phyloP scores from a whole-genome alignment of 2,329 filamentous ascomycete species.

The Gnomoniopsis sp. region DNA sequence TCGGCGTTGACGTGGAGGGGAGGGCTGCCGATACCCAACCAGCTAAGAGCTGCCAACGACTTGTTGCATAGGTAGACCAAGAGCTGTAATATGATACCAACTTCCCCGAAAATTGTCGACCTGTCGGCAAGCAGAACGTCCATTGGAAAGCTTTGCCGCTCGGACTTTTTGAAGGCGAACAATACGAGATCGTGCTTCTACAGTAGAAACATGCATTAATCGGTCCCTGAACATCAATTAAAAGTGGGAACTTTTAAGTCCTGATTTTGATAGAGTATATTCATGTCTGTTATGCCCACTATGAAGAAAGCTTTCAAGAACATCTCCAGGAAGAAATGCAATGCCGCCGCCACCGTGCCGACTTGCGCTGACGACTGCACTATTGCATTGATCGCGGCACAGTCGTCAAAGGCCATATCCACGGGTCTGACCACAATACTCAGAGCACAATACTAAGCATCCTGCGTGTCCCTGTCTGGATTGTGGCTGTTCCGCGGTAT shows the following conservation, averaged over 20 bases:
- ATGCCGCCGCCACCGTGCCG: background rate
- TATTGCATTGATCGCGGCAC: background rate
- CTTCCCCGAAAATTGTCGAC: no score
- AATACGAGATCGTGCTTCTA: no score
- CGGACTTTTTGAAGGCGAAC: no score
- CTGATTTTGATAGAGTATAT: background rate
- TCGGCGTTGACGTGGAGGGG: no score
- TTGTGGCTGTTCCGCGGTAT: background rate
- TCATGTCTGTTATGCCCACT: background rate
- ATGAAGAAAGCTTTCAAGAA: background rate
- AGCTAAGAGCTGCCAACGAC: no score
- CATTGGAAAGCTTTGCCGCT: no score
- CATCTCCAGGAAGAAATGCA: background rate
- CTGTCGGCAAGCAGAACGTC: no score
- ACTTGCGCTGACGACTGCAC: background rate
- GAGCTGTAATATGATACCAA: no score
- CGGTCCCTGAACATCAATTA: no score
- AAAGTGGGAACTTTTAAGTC: background rate
- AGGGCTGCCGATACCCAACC: no score
- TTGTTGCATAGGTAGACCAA: no score
- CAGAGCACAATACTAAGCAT: slow-evolving; percentile 4
- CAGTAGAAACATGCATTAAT: no score
- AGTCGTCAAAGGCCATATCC: background rate
- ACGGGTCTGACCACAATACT: slow-evolving; percentile 12
- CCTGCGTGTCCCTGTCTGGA: background rate